Conservation (phyloP, 331 rosid genomes). For the Quercus lobata region DNA sequence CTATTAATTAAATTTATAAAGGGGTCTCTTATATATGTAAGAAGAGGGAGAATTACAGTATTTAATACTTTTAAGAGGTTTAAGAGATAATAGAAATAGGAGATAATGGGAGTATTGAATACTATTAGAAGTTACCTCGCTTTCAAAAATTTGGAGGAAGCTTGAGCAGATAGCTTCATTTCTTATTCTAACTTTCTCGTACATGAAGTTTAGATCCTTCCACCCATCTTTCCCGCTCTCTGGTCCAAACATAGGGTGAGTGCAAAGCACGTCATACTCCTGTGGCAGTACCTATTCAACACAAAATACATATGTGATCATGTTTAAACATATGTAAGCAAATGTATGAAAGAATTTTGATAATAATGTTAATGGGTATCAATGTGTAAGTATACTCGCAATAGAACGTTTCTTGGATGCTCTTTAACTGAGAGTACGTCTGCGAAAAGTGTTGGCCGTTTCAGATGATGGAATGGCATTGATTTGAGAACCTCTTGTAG, state of each 20-base stretch:
- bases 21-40: too few relatives aligned
- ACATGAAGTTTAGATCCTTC: constrained; percentile 52
- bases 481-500: constrained; percentile 41
- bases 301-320: not conserved
- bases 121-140: constrained; percentile 31
- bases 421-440: constrained; percentile 79
- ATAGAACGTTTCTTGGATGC: constrained; percentile 45
- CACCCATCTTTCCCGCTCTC: constrained; percentile 62
- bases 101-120: too few relatives aligned
- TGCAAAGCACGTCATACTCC: constrained; percentile 56
- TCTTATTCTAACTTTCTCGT: constrained; percentile 56
- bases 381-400: constrained; percentile 16
- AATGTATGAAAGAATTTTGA: not conserved
- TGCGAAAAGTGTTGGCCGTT: constrained; percentile 42
- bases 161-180: constrained; percentile 52
- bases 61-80: too few relatives aligned
- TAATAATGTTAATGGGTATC: not conserved
- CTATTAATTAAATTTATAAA: too few relatives aligned
- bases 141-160: constrained; percentile 49
- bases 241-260: constrained; percentile 85
- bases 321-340: not conserved
- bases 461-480: constrained; percentile 41
- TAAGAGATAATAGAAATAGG: too few relatives aligned
- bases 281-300: constrained; percentile 49
- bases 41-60: too few relatives aligned